Conservation (phyloP, 179 eudicot genomes). For the Sideroxylon spinosum region DNA sequence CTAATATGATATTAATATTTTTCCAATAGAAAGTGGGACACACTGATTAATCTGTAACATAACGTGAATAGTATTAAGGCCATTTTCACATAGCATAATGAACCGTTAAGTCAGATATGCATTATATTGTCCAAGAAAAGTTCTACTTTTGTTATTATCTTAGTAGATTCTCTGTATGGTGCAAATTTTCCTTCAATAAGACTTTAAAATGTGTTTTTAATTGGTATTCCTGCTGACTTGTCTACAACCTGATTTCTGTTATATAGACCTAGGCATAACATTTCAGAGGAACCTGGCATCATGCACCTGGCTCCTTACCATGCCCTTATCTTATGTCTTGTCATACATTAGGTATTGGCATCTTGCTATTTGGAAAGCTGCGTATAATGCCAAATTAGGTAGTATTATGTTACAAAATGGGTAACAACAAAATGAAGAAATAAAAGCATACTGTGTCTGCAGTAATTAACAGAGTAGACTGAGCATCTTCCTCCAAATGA, state of each 20-base stretch:
- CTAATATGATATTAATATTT: background rate
- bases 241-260: too few species aligned
- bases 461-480: slow-evolving; percentile 63
- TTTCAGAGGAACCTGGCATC: too few species aligned
- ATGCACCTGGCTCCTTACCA: background rate
- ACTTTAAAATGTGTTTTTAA: too few species aligned
- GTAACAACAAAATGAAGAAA: slow-evolving; percentile 8
- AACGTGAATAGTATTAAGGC: background rate
- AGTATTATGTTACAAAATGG: background rate
- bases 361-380: background rate
- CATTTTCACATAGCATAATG: background rate
- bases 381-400: background rate
- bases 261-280: too few species aligned
- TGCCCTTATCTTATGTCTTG: too few species aligned
- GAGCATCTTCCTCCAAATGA: slow-evolving; percentile 42
- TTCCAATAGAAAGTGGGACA: background rate
- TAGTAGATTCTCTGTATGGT: too few species aligned
- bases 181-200: too few species aligned
- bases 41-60: background rate
- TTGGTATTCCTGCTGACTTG: too few species aligned
- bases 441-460: slow-evolving; percentile 76
- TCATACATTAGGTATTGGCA: too few species aligned
- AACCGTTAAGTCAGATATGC: background rate
- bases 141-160: too few species aligned
- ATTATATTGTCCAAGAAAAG: background rate